Evolutionary conservation across 2,329 filamentous ascomycete genomes (phyloP).

Genomic region (Ramichloridium luteum): DNA sequence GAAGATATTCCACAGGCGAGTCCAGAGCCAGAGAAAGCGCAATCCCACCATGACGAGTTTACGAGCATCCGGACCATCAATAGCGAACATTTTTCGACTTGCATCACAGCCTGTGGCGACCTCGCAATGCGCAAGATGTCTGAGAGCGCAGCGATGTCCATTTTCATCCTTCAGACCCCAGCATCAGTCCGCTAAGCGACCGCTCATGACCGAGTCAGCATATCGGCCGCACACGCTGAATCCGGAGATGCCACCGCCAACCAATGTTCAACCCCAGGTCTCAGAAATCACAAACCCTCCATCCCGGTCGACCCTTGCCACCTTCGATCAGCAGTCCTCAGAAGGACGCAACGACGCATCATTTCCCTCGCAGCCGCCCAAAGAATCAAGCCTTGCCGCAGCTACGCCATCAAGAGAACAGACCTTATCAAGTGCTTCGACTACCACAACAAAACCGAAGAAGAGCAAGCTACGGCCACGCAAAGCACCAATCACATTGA

Average conservation of each 20-base stretch:
- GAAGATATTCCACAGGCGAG: neutral
- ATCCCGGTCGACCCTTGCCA: too few relatives aligned
- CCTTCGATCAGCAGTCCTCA: too few relatives aligned
- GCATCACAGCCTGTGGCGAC: constrained; percentile 20
- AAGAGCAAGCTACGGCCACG: constrained; percentile 60
- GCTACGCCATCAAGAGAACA: constrained; percentile 13
- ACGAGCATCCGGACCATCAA: constrained; percentile 18
- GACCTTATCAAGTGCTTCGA: too few relatives aligned
- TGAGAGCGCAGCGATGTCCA: constrained; percentile 27
- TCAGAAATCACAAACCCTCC: neutral
- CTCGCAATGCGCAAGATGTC: constrained; percentile 32
- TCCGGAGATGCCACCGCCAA: constrained; percentile 43
- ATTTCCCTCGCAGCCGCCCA: too few relatives aligned
- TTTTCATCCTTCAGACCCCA: constrained; percentile 31
- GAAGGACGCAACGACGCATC: too few relatives aligned
- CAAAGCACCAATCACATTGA: constrained; percentile 85
- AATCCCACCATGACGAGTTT: constrained; percentile 20
- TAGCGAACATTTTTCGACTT: constrained; percentile 26
- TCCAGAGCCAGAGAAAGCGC: neutral
- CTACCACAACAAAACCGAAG: constrained; percentile 45
- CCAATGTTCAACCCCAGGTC: constrained; percentile 28
- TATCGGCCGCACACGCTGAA: constrained; percentile 50
- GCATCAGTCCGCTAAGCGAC: constrained; percentile 42
- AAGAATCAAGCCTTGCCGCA: too few relatives aligned
- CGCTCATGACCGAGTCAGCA: constrained; percentile 53